Evolutionary conservation across 192 early-diverging fungal genomes (phyloP).

Genomic region (Backusella australiensis): DNA sequence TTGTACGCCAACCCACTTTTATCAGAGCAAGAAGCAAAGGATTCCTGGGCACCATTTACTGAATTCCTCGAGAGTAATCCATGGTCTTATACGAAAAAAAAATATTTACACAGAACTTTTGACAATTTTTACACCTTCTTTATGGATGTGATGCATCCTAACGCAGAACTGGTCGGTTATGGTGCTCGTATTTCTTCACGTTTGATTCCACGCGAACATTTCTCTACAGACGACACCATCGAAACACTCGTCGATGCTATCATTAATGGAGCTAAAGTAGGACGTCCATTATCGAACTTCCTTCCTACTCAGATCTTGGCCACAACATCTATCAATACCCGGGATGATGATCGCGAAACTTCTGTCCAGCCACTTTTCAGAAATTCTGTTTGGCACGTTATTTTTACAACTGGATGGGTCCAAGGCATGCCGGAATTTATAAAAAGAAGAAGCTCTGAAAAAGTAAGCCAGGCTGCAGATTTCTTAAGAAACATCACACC

Average conservation of each 20-base stretch:
- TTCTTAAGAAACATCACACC: slow-evolving; percentile 24
- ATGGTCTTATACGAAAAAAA: neutral
- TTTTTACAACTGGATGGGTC: slow-evolving; percentile 4
- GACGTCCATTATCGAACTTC: neutral
- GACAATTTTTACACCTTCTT: neutral
- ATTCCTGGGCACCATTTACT: neutral
- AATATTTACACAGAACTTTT: neutral
- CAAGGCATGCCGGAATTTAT: neutral
- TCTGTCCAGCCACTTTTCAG: slow-evolving; percentile 8
- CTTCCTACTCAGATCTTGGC: slow-evolving; percentile 26
- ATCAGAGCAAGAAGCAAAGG: slow-evolving; percentile 1
- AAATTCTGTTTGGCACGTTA: slow-evolving; percentile 7
- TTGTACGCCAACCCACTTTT: neutral
- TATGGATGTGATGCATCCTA: neutral
- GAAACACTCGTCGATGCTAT: slow-evolving; percentile 7
- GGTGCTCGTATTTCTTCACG: slow-evolving; percentile 33
- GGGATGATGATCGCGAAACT: neutral
- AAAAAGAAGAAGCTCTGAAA: neutral
- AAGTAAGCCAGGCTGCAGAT: slow-evolving; percentile 21
- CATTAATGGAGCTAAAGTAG: slow-evolving; percentile 8
- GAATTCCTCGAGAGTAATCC: neutral
- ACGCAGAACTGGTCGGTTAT: slow-evolving; percentile 16
- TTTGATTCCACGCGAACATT: slow-evolving; percentile 31
- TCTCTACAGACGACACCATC: slow-evolving; percentile 16
- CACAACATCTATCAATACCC: neutral